Evolutionary conservation across 805 yeast genomes (phyloP), one percentile per base, ranked within the genome.

Genomic region (Peterozyma xylosa): DNA sequence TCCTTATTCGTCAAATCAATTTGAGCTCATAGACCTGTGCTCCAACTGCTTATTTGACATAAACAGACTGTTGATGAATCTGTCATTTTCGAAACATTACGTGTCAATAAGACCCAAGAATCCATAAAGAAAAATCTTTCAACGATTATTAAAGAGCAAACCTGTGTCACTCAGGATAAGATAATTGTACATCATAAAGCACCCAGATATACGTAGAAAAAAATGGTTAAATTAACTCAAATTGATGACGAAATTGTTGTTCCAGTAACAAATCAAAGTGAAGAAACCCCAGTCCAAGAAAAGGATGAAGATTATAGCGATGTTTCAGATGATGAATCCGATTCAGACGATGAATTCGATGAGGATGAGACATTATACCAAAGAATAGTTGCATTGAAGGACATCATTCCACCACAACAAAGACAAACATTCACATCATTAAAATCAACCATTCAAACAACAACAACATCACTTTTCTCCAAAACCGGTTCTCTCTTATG

Each of bases 381-480:
- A 56, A 85, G 99, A 76, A 64, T 93, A 50, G 78, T 78, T 50
- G 99, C 99, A 41, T 76, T 93, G 57, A 88, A 82, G 66, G 97
- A 93, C 62, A 86, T 91, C 43, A 71, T 93, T 42, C 87, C 97
- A 39, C 97, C 97, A 54, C 75, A 76, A 53, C 89, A 86, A 63
- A 84, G 98, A 70, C 62, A 21, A 48, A 55, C 33, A 39, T 67
- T 21, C 55, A 60, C 48, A 48, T 58, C 35, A 39, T 63, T 27
- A 54, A 67, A 14, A 39, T 61, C 61, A 41, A 59, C 57, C 36
- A 55, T 68, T 53, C 52, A 64, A 48, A 62, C 70, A 37, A 64
- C 76, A 35, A 55, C 79, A 34, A 64, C 66, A 45, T 46, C 71
- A 32, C 72, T 78, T 33, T 67, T 80, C 44, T 58, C 70, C 48